Conservation (phyloP, 2,329 filamentous ascomycete genomes). For the Ambrosiella cleistominuta region DNA sequence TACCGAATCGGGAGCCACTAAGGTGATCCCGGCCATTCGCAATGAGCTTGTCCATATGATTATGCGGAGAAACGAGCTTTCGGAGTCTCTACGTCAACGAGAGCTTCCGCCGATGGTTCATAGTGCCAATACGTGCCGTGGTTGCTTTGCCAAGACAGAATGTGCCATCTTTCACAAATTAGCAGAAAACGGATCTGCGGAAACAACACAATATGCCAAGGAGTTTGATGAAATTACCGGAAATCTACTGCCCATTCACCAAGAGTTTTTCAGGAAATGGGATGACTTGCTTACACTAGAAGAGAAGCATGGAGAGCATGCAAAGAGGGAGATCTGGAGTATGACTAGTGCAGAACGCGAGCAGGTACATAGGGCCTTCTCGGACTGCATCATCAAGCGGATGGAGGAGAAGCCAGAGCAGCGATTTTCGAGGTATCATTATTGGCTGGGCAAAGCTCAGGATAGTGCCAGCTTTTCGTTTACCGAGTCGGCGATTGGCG, state of each 20-base stretch:
- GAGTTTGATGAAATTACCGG: conserved; percentile 68
- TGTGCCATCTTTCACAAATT: conserved; percentile 93
- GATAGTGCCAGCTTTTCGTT: conserved; percentile 55
- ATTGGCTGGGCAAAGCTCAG: conserved; percentile 62
- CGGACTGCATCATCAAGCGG: conserved; percentile 53
- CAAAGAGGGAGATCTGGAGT: conserved; percentile 84
- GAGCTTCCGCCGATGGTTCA: conserved; percentile 75
- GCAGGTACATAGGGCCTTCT: conserved; percentile 75
- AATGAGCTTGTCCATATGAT: conserved; percentile 92
- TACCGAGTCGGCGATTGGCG: conserved; percentile 68
- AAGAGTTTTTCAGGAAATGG: conserved; percentile 86
- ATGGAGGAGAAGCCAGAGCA: conserved; percentile 41
- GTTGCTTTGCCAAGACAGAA: conserved; percentile 76
- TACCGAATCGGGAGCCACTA: conserved; percentile 73
- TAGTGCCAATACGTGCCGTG: conserved; percentile 62
- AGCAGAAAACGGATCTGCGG: conserved; percentile 64
- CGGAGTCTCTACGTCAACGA: conserved; percentile 67
- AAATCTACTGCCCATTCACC: conserved; percentile 57
- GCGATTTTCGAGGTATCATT: conserved; percentile 83
- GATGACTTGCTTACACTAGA: conserved; percentile 85
- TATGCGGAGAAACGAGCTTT: conserved; percentile 81
- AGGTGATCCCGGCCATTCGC: conserved; percentile 67
- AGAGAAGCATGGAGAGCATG: conserved; percentile 75
- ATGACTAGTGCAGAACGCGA: conserved; percentile 84
- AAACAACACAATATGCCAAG: conserved; percentile 62